Evolutionary conservation across 805 yeast genomes (phyloP).

Genomic region (Suhomyces prunicola): DNA sequence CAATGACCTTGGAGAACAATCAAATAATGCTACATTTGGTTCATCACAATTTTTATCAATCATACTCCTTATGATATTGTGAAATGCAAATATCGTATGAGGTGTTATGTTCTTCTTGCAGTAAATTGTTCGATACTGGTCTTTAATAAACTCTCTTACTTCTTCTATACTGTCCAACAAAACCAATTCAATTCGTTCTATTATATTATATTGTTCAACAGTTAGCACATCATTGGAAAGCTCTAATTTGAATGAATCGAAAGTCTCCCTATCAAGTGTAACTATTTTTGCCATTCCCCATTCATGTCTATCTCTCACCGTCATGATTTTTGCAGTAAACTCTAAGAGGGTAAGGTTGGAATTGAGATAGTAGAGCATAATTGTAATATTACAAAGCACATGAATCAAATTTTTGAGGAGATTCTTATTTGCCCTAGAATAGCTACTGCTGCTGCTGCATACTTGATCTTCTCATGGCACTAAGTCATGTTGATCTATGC

Average conservation of each 20-base stretch:
- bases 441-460: neutral
- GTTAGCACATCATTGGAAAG: neutral
- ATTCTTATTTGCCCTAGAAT: neutral
- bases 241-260: neutral
- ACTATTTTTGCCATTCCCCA: neutral
- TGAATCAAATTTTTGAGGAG: neutral
- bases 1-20: neutral
- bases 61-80: neutral
- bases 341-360: neutral
- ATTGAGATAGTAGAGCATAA: neutral
- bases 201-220: neutral
- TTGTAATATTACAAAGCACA: neutral
- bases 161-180: neutral
- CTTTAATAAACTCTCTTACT: neutral
- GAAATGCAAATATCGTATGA: neutral
- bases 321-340: neutral
- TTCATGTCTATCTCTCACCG: neutral
- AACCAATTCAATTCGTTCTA: neutral
- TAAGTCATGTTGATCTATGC: neutral
- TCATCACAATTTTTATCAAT: neutral
- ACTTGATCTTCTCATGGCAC: neutral
- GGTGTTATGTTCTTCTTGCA: neutral
- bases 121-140: neutral
- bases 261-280: neutral
- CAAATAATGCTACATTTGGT: neutral